Conservation (phyloP, 208 protist species). For the Leishmania guyanensis region DNA sequence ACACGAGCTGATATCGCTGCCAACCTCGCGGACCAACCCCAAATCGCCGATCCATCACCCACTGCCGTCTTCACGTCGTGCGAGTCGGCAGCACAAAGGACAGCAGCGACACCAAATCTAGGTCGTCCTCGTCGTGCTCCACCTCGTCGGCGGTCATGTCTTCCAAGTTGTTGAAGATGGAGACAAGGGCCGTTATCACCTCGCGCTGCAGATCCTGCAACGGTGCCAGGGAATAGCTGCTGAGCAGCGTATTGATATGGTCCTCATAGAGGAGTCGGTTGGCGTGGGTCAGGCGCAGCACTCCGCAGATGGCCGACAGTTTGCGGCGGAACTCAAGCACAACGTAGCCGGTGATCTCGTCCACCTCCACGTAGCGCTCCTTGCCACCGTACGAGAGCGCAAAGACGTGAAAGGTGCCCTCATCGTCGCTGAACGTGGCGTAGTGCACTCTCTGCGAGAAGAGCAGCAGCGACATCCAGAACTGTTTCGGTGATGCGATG, state of each 20-base stretch:
- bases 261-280: conserved; percentile 62
- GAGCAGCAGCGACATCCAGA: conserved; percentile 72
- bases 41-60: too few relatives aligned
- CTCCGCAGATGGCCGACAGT: conserved; percentile 60
- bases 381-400: conserved; percentile 61
- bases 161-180: conserved; percentile 74
- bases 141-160: conserved; percentile 69
- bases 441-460: conserved; percentile 61
- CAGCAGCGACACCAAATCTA: conserved; percentile 61
- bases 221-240: conserved; percentile 44
- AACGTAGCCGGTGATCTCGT: conserved; percentile 53
- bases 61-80: background rate
- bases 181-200: conserved; percentile 65
- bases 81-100: conserved; percentile 48
- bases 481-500: conserved; percentile 60
- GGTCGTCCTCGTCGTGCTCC: conserved; percentile 80
- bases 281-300: conserved; percentile 59
- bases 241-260: conserved; percentile 47
- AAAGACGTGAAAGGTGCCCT: conserved; percentile 77
- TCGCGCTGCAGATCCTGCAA: conserved; percentile 65
- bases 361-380: conserved; percentile 71
- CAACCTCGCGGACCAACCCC: background rate
- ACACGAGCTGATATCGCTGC: background rate
- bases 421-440: conserved; percentile 77
- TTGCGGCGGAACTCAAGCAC: conserved; percentile 74